Percentiles rank a stretch among this genome's conserved stretches.
Conservation (phyloP, 495 filamentous ascomycete species). For the Apiosordaria backusii region DNA sequence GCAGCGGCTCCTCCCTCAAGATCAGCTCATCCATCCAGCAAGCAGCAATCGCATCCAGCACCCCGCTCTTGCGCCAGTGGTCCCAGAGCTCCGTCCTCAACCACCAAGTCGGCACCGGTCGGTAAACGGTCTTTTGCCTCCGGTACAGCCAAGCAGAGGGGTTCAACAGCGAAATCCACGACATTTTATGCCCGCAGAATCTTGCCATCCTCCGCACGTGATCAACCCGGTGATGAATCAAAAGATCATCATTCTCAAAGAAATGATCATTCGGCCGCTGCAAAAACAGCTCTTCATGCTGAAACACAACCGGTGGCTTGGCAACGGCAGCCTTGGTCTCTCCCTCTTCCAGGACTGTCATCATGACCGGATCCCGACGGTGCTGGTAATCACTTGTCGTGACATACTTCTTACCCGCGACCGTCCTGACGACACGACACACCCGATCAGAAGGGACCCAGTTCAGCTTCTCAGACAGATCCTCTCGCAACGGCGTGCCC, state of each 20-base stretch:
- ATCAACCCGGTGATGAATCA: constrained; percentile 22
- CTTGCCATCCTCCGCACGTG: constrained; percentile 16
- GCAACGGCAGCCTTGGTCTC: background rate
- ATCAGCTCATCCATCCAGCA: constrained; percentile 62
- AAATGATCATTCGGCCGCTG: constrained; percentile 19
- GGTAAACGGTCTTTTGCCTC: constrained; percentile 19
- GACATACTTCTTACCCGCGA: constrained; percentile 12
- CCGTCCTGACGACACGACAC: constrained; percentile 18
- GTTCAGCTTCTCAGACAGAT: constrained; percentile 13
- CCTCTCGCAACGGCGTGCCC: constrained; percentile 20
- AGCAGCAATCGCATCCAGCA: constrained; percentile 59
- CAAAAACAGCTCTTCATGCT: constrained; percentile 23
- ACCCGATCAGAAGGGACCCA: constrained; percentile 27
- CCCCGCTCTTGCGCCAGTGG: constrained; percentile 56
- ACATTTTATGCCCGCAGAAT: constrained; percentile 2
- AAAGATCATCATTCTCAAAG: constrained; percentile 27
- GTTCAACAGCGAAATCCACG: constrained; percentile 13
- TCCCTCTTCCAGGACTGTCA: constrained; percentile 20
- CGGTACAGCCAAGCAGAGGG: constrained; percentile 17
- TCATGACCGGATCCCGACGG: constrained; percentile 26
- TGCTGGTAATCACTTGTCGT: constrained; percentile 27
- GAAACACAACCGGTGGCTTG: constrained; percentile 20
- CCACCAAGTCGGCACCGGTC: constrained; percentile 48
- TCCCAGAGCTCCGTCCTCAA: constrained; percentile 62
- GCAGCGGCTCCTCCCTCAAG: constrained; percentile 52